These are phyloP conservation scores for Suillus tomentosus DNA, from an alignment of 768 basidiomycete species.

Conservation along the genomic window DNA sequence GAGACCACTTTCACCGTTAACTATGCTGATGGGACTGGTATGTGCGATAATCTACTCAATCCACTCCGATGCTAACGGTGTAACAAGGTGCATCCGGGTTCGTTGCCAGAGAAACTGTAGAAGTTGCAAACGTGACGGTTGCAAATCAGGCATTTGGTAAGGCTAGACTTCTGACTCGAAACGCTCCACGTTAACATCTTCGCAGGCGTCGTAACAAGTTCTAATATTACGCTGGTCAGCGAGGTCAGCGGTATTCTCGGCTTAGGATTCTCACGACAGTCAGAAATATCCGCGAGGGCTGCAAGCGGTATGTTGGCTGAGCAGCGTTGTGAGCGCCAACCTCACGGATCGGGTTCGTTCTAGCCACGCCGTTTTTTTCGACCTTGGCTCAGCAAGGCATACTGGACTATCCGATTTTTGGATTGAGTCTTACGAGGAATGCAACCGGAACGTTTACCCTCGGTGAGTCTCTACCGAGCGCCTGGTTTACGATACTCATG, in stretches of 20 bases:
- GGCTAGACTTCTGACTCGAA: slow-evolving; percentile 21
- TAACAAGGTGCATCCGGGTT: slow-evolving; percentile 65
- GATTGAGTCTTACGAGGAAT: slow-evolving; percentile 64
- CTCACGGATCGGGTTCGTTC: slow-evolving; percentile 1
- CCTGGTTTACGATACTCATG: not conserved
- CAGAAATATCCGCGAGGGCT: slow-evolving; percentile 49
- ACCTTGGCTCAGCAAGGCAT: slow-evolving; percentile 62
- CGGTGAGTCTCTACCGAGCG: slow-evolving; percentile 39
- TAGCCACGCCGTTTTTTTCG: slow-evolving; percentile 71
- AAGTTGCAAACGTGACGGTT: slow-evolving; percentile 60
- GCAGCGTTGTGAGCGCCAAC: not conserved
- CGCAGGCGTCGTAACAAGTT: slow-evolving; percentile 59
- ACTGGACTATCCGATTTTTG: slow-evolving; percentile 76
- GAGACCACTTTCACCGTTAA: slow-evolving; percentile 56
- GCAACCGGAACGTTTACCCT: slow-evolving; percentile 62
- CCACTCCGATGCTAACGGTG: slow-evolving; percentile 7
- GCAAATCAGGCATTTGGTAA: slow-evolving; percentile 68
- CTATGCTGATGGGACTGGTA: slow-evolving; percentile 73
- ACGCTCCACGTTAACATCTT: not conserved
- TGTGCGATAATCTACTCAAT: slow-evolving; percentile 26
- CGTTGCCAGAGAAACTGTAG: slow-evolving; percentile 65
- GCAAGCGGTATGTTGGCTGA: slow-evolving; percentile 48
- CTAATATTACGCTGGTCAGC: slow-evolving; percentile 63
- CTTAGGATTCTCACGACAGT: slow-evolving; percentile 74
- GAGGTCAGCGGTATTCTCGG: slow-evolving; percentile 73